Base-by-base conservation (phyloP, 2,329 filamentous ascomycete species). In the Trichoderma sp. region DNA sequence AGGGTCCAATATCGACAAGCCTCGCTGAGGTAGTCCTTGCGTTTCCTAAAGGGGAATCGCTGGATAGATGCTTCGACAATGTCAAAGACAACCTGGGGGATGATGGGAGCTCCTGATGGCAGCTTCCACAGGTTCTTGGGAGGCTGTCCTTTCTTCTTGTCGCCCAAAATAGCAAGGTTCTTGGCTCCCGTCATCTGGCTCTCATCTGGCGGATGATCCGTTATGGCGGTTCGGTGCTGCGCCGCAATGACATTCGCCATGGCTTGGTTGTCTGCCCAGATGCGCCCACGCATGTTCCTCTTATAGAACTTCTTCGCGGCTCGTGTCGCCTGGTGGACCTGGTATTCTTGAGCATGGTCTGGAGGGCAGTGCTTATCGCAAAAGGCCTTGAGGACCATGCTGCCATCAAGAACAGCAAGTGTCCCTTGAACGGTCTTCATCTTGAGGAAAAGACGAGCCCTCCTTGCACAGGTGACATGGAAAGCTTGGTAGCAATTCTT, bases 1-100 rank as follows among this genome's bases (percentile, higher is more conserved):
- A 99, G 81, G 0, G 96, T 98, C 96, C 96, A 99, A 81, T 98
- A 99, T 74, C 93, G 94, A 82, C 95, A 98, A 2, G 92, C 92
- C 79, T 97, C 95, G 69, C 93, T 91, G 2, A 96, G 90, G 78
- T 93, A 99, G 71, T 97, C 94, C 77, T 96, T 97, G 64, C 94
- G 89, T 77, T 96, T 96, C 35, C 91, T 89, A 69, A 89, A 83
- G 43, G 88, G 88, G 78, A 98, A 98, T 59, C 93, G 89, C 71
- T 91, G 88, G 40, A 99, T 85, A 0, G 94, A 92, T 56, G 88
- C 88, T 74, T 97, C 92, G 27, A 99, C 93, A 33, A 91, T 90
- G 73, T 95, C 92, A 71, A 94, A 94, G 3, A 98, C 91, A 2
- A 92, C 90, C 73, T 94, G 91, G 0, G 96, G 96, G 59, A 99